Evolutionary conservation across 345 rosid genomes (phyloP).

Genomic region (Arabidopsis arenosa): DNA sequence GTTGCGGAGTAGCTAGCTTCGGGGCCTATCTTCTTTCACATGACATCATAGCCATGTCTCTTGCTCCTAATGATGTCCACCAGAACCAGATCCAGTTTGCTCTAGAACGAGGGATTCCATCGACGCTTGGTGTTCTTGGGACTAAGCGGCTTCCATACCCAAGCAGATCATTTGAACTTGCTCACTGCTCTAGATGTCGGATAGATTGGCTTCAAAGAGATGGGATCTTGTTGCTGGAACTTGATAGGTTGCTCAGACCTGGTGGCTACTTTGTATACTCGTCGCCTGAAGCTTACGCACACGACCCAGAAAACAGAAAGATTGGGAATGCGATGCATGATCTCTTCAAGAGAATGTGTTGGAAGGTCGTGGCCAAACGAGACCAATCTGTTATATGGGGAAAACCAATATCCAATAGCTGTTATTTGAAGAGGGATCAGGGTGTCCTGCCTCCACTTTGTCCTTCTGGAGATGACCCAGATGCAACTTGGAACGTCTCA

Average conservation of each 20-base stretch:
- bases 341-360: constrained; percentile 90
- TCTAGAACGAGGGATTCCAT: constrained; percentile 93
- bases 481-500: constrained; percentile 82
- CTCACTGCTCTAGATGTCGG: constrained; percentile 95
- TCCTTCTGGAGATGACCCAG: constrained; percentile 75
- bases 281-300: constrained; percentile 97
- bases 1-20: constrained; percentile 99
- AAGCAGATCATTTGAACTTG: constrained; percentile 95
- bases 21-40: constrained; percentile 95
- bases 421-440: constrained; percentile 75
- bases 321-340: constrained; percentile 83
- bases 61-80: constrained; percentile 98
- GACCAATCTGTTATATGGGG: constrained; percentile 96
- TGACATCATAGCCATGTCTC: constrained; percentile 85
- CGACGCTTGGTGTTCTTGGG: constrained; percentile 93
- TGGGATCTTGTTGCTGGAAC: constrained; percentile 89
- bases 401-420: constrained; percentile 82
- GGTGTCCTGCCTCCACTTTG: constrained; percentile 84
- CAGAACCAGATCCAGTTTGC: constrained; percentile 99
- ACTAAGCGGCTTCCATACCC: constrained; percentile 97
- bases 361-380: constrained; percentile 73
- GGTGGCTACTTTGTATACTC: constrained; percentile 98
- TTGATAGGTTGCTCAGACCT: constrained; percentile 93
- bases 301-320: constrained; percentile 79
- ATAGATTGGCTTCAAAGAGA: constrained; percentile 99